A percentile compares a stretch with the other conserved stretches of the same genome.
These are phyloP conservation scores for Boletus tomentosulus DNA, from an alignment of 768 basidiomycete genomes.

Conservation along the genomic window DNA sequence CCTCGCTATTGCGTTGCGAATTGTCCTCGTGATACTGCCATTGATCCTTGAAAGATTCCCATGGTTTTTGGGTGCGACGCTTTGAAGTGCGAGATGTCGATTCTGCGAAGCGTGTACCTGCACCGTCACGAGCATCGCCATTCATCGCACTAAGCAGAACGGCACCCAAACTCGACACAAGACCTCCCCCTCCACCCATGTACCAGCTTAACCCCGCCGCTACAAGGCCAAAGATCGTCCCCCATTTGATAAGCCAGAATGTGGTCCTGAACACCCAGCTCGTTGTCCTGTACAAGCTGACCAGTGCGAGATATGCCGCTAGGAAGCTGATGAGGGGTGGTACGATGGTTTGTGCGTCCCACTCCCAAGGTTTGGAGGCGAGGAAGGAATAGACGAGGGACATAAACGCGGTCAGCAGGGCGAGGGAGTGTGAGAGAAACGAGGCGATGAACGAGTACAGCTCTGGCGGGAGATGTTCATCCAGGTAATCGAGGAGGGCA, in stretches of 20 bases:
- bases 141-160: conserved; percentile 42
- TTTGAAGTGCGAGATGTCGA: conserved; percentile 14
- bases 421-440: conserved; percentile 49
- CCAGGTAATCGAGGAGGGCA: conserved; percentile 51
- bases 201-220: conserved; percentile 56
- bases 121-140: conserved; percentile 31
- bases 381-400: conserved; percentile 46
- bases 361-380: conserved; percentile 50
- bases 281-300: conserved; percentile 75
- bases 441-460: conserved; percentile 49
- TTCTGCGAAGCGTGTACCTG: conserved; percentile 23
- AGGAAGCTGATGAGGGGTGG: conserved; percentile 73
- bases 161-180: conserved; percentile 39
- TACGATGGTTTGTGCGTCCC: conserved; percentile 63
- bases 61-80: conserved; percentile 47
- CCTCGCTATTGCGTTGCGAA: conserved; percentile 30
- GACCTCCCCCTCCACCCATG: conserved; percentile 34
- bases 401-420: conserved; percentile 46
- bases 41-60: conserved; percentile 62
- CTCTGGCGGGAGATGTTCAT: conserved; percentile 51
- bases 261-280: conserved; percentile 65
- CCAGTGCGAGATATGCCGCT: conserved; percentile 70
- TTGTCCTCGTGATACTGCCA: conserved; percentile 47
- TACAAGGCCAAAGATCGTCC: conserved; percentile 49
- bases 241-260: conserved; percentile 78